Evolutionary conservation across 2,329 filamentous ascomycete genomes (phyloP), one percentile per base, ranked within the genome.

Genomic region (Fragosphaeria purpurea): DNA sequence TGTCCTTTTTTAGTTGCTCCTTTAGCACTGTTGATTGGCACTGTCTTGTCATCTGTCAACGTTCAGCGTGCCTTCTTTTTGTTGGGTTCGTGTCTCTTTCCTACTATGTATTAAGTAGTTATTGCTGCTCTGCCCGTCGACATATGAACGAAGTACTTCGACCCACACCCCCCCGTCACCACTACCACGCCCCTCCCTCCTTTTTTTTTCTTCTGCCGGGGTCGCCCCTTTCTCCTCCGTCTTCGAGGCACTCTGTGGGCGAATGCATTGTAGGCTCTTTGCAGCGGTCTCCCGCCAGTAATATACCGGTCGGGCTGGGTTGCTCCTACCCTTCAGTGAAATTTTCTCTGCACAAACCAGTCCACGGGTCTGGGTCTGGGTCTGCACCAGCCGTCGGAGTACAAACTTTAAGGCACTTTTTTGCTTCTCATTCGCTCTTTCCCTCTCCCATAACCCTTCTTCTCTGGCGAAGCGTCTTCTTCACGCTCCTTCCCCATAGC

Each of bases 341-440:
- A 34, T 45, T 53, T 12, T 31, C 22, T 22, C 22, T 22, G 22
- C 42, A 40, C 42, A 34, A 22, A 34, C 51, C 51, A 48, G 48
- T 46, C 51, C 51, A 43, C 46, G 45, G 51, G 51, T 40, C 41
- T 53, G 51, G 51, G 44, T 41, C 45, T 51, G 49, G 44, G 30
- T 47, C 41, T 42, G 10, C 46, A 6, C 46, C 41, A 42, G 41
- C 41, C 41, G 30, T 30, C 41, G 13, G 13, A 35, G 31, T 42
- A 6, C 43, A 5, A 12, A 10, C 41, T 34, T 13, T 7, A 32
- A 38, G n/a, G 6, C 10, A 13, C 33, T 7, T 7, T n/a, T 5
- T 12, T 30, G 5, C 42, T 39, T 40, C 40, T 34, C 12, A 22
- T 38, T 45, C 7, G 12, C 32, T 13, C 33, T 34, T 33, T 35